phyloP scores from a whole-genome alignment of 75 land plant species.

The Cunninghamia lanceolata region DNA sequence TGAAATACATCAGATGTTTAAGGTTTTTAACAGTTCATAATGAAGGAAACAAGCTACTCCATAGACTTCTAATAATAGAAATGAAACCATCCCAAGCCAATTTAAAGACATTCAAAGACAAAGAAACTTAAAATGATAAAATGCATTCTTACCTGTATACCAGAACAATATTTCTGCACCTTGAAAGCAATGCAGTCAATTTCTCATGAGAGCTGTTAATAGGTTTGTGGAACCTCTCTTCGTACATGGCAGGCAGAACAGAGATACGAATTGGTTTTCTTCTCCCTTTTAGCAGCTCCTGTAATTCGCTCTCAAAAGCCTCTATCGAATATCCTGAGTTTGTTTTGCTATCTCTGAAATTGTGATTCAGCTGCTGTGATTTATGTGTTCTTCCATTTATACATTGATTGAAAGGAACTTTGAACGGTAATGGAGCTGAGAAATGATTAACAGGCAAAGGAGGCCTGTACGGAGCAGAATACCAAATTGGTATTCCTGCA shows the following conservation, averaged over 20 bases:
- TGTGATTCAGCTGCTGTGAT: not conserved
- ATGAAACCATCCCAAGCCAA: not conserved
- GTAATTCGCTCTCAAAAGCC: not conserved
- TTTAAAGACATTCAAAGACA: not conserved
- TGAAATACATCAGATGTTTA: too few species aligned
- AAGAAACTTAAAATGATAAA: not conserved
- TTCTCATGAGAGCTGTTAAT: slow-evolving; percentile 7
- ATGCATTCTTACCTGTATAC: not conserved
- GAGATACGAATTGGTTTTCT: slow-evolving; percentile 2
- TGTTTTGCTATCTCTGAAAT: not conserved
- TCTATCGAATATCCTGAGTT: not conserved
- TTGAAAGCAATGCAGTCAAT: not conserved
- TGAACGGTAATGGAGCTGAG: not conserved
- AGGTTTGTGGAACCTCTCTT: slow-evolving; percentile 3
- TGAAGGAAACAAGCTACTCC: too few species aligned
- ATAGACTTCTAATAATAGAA: too few species aligned
- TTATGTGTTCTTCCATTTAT: not conserved
- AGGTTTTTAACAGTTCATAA: too few species aligned
- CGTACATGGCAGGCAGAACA: slow-evolving; percentile 4
- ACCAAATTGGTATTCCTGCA: not conserved
- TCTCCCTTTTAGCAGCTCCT: not conserved
- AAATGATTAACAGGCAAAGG: not conserved
- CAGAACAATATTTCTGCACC: not conserved
- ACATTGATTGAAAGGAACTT: not conserved
- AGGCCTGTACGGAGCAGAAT: not conserved